Evolutionary conservation across 2,329 filamentous ascomycete genomes (phyloP), one percentile per base, ranked within the genome.

Genomic region (Zasmidium angulare): DNA sequence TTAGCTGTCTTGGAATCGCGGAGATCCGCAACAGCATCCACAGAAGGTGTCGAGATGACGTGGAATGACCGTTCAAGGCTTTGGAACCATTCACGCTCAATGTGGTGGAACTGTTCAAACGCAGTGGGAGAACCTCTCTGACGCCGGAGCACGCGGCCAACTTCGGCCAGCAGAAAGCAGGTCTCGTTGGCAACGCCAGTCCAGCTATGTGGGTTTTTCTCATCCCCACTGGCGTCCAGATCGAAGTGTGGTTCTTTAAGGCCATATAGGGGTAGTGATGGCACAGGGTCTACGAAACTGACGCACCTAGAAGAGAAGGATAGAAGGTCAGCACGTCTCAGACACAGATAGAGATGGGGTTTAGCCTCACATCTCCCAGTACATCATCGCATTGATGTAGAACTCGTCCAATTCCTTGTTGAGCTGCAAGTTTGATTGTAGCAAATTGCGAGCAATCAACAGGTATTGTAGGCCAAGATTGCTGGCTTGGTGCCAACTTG

Each of bases 321-420:
- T n/a, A n/a, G n/a, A n/a, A n/a, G n/a, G n/a, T n/a, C n/a, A n/a
- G n/a, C n/a, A n/a, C n/a, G n/a, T n/a, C n/a, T n/a, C n/a, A n/a
- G n/a, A n/a, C n/a, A n/a, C n/a, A n/a, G n/a, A n/a, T n/a, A n/a
- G n/a, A n/a, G n/a, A n/a, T n/a, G n/a, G n/a, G n/a, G n/a, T n/a
- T n/a, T n/a, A n/a, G n/a, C n/a, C n/a, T n/a, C n/a, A 74, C 82
- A 84, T 84, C 63, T 84, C 82, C 82, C 82, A 85, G 62, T 84
- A 83, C 52, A 84, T 79, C 46, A 84, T 71, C 21, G 81, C 80
- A 66, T 84, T 81, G 60, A 83, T 78, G 62, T 84, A 84, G 67
- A 85, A 85, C 26, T 64, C 59, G 21, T 69, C 67, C 40, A 65
- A 58, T 2, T 49, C 50, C 20, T 55, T 79, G 77, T 56, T 73